These are phyloP conservation scores for Magnaporthiopsis rhizophila DNA, from an alignment of 2,329 filamentous ascomycete species.

Conservation along the genomic window DNA sequence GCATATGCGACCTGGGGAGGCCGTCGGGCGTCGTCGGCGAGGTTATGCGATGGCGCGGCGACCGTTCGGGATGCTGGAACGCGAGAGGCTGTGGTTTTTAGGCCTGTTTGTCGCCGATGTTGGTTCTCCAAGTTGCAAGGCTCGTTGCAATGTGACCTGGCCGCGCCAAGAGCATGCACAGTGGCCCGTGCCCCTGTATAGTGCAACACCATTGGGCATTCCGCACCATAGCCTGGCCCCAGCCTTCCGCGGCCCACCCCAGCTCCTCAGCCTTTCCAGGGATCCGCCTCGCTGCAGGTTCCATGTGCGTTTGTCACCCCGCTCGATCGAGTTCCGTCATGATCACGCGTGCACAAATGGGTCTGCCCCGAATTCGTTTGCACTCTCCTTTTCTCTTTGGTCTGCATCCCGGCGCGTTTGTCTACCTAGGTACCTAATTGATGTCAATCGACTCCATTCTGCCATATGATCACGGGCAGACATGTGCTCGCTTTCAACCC, in stretches of 20 bases:
- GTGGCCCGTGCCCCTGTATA: neutral
- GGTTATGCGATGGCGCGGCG: neutral
- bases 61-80: neutral
- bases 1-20: neutral
- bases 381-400: neutral
- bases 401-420: neutral
- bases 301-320: too few relatives aligned
- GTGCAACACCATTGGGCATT: neutral
- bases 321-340: neutral
- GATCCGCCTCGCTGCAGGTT: too few relatives aligned
- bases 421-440: neutral
- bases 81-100: neutral
- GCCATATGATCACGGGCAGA: too few relatives aligned
- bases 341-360: neutral
- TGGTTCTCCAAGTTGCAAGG: slow-evolving; percentile 1
- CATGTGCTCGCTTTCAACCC: neutral
- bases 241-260: neutral
- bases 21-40: neutral
- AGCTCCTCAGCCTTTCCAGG: neutral
- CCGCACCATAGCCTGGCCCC: too few relatives aligned
- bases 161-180: neutral
- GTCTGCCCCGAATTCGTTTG: neutral
- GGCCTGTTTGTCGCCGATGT: neutral
- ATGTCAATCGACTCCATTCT: too few relatives aligned
- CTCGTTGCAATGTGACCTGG: slow-evolving; percentile 1